Conservation (phyloP, 371 early-diverging fungal genomes). For the Saksenaea oblongispora region DNA sequence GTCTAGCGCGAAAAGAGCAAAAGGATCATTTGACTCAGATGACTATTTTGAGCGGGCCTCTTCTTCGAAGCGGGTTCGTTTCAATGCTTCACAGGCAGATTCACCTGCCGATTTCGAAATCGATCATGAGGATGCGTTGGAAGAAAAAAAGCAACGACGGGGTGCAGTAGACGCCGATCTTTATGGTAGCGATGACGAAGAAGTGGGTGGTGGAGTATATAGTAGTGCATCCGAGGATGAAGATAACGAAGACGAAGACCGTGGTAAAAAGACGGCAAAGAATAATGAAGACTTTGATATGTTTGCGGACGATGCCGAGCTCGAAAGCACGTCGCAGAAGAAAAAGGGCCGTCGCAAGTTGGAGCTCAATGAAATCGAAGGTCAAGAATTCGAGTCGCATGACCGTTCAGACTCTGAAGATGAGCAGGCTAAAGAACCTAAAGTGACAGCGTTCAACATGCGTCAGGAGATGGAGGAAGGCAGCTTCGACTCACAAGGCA, state of each 20-base stretch:
- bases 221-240: constrained; percentile 48
- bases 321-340: constrained; percentile 18
- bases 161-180: constrained; percentile 56
- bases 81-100: constrained; percentile 13
- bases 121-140: constrained; percentile 49
- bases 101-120: constrained; percentile 41
- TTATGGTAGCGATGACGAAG: constrained; percentile 58
- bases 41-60: constrained; percentile 13
- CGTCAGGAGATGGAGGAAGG: constrained; percentile 87
- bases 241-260: constrained; percentile 24
- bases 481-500: constrained; percentile 80
- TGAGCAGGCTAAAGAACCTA: constrained; percentile 37
- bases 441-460: constrained; percentile 89
- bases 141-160: constrained; percentile 48
- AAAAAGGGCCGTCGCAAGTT: constrained; percentile 27
- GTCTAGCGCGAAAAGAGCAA: constrained; percentile 24
- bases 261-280: constrained; percentile 25
- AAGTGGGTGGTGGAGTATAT: constrained; percentile 51
- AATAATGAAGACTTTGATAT: constrained; percentile 61
- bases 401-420: constrained; percentile 44
- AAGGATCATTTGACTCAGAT: constrained; percentile 29
- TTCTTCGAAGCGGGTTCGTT: constrained; percentile 41
- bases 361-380: constrained; percentile 50
- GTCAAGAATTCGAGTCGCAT: constrained; percentile 50
- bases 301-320: constrained; percentile 51